Conservation (phyloP, 257 asterid genomes). For the Solanum arcanum region DNA sequence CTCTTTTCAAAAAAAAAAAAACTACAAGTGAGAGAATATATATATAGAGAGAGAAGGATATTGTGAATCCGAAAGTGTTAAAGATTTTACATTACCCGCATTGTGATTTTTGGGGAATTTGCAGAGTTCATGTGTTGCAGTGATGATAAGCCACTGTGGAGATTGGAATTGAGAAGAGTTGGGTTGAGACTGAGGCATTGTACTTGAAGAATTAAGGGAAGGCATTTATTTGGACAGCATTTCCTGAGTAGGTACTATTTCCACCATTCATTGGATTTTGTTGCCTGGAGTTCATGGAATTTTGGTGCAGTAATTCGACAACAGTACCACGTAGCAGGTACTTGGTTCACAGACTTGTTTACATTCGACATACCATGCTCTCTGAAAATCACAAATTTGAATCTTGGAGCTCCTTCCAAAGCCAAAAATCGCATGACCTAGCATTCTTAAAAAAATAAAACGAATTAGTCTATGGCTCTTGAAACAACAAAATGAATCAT, state of each 20-base stretch:
- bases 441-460: too few species aligned
- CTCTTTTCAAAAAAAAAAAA: too few species aligned
- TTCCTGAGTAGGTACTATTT: conserved; percentile 43
- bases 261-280: conserved; percentile 33
- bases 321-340: conserved; percentile 28
- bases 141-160: conserved; percentile 29
- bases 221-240: conserved; percentile 37
- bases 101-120: conserved; percentile 48
- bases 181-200: conserved; percentile 38
- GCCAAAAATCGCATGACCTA: too few species aligned
- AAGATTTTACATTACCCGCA: conserved; percentile 9
- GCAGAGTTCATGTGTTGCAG: conserved; percentile 33
- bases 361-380: conserved; percentile 30
- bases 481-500: too few species aligned
- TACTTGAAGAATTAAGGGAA: conserved; percentile 56
- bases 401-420: too few species aligned
- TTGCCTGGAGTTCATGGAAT: conserved; percentile 60
- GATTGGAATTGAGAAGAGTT: conserved; percentile 54
- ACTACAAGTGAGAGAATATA: too few species aligned
- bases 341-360: conserved; percentile 27
- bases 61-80: too few species aligned
- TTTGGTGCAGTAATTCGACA: conserved; percentile 56
- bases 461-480: too few species aligned
- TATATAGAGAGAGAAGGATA: too few species aligned
- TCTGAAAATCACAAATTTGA: too few species aligned